Base-by-base conservation (phyloP, 192 early-diverging fungal genomes). In the Backusella tarrabulga region DNA sequence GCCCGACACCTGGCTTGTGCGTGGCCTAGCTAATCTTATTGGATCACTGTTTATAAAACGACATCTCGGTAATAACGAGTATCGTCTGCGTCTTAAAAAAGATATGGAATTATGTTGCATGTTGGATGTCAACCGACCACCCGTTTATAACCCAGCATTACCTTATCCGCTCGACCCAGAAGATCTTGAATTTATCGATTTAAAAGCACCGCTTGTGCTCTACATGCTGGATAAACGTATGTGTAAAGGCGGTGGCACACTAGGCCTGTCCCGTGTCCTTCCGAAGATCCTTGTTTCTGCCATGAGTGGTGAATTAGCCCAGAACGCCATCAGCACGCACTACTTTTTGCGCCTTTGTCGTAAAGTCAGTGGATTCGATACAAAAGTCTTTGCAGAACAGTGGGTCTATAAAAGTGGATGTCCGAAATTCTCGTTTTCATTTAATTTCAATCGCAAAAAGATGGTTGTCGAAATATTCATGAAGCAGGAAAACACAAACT, bases 371-470 rank as follows among this genome's bases (percentile, higher is more conserved):
- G 94, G 94, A 32, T 82, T 95, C 4, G 97, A 88, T 67, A 85
- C 85, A 8, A 92, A 93, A 77, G 81, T 76, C 32, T 98, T 99
- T 81, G 88, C 93, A 11, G 93, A 95, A 26, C 97, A 98, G 85
- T 98, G 98, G 97, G 91, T 98, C 23, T 95, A 91, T 78, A 93
- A 93, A 34, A 93, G 93, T 42, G 97, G 96, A 5, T 95, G 92
- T 77, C 98, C 98, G 1, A 91, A 92, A 70, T 97, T 99, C 78
- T 84, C 82, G 75, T 91, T 97, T 50, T 75, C 76, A 21, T 96
- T 94, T 75, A 84, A 91, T 67, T 98, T 99, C 73, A 98, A 97
- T 83, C 91, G 96, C 44, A 98, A 97, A 85, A 97, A 97, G 83
- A 93, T 98, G 90, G 91, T 94, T 8, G 95, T 99, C 11, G 97